These are phyloP conservation scores for Colletotrichum musicola DNA, from an alignment of 2,329 filamentous ascomycete genomes.

Conservation along the genomic window DNA sequence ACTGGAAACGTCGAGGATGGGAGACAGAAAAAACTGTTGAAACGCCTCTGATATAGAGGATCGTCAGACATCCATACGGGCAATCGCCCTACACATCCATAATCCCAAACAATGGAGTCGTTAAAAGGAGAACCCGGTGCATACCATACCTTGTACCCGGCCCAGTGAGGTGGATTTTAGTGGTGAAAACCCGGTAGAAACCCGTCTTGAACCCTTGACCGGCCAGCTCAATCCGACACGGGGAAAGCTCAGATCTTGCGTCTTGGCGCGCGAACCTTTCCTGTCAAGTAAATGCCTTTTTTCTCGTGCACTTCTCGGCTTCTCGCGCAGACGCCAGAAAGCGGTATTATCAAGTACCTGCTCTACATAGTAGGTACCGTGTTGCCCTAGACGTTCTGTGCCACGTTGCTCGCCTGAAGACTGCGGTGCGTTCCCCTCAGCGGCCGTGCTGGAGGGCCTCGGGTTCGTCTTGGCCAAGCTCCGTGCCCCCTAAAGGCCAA, in stretches of 20 bases:
- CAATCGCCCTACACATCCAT: slow-evolving; percentile 9
- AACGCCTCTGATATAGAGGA: slow-evolving; percentile 25
- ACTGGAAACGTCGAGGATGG: neutral
- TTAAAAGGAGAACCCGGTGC: slow-evolving; percentile 13
- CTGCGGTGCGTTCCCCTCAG: neutral
- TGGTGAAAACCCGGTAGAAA: too few relatives aligned
- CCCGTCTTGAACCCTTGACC: slow-evolving; percentile 20
- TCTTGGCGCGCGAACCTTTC: slow-evolving; percentile 21
- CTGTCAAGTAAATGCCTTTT: neutral
- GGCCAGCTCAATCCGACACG: slow-evolving; percentile 25
- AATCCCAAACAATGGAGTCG: too few relatives aligned
- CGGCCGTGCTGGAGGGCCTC: neutral
- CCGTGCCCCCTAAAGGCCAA: slow-evolving; percentile 26
- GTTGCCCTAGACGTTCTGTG: neutral
- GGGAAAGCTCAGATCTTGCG: slow-evolving; percentile 30
- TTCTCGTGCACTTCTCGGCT: neutral
- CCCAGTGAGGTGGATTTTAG: neutral
- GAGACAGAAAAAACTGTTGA: neutral
- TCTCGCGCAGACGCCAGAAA: too few relatives aligned
- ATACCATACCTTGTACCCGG: neutral
- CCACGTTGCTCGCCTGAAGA: neutral
- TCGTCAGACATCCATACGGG: slow-evolving; percentile 19
- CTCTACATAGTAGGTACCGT: too few relatives aligned
- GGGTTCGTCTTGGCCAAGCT: slow-evolving; percentile 24
- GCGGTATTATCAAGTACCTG: neutral